Base-by-base conservation (phyloP, 2,329 filamentous ascomycete genomes). In the Xylaria sp. region DNA sequence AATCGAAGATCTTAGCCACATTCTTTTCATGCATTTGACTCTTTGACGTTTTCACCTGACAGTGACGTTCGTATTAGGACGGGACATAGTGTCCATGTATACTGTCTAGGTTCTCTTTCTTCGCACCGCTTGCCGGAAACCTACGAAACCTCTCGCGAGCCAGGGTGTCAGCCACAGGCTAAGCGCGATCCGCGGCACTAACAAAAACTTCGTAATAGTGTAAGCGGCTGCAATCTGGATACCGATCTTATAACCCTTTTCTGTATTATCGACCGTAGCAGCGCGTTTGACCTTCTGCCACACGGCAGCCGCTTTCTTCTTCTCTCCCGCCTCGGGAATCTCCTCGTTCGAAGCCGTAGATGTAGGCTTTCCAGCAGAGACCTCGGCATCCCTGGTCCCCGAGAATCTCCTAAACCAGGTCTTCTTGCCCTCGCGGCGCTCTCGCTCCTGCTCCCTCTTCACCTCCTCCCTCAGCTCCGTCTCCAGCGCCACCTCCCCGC, bases 141-240 rank as follows among this genome's bases (percentile, higher is more conserved):
- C 80, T 13, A 92, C 81, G 48, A 92, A 82, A 25, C 88, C 82
- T 52, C 90, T 87, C 1, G 94, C 94, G 84, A 98, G 97, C 92
- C 93, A 97, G 3, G 96, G 96, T 56, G 96, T 97, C 15, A 88
- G 91, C 93, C 92, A 97, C 3, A 97, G 87, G 81, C 94, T 97
- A 7, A 89, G 81, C 31, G 91, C 83, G 70, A 99, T 88, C 73
- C 96, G 87, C 13, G 92, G 76, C 0, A 96, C 94, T 72, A 99
- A 80, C 67, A 98, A 78, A 18, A 89, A 90, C 82, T 99, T 99
- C 0, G 94, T 97, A 71, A 98, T 87, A 0, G 94, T 92, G 84
- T 96, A 99, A 5, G 96, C 94, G 23, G 96, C 91, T 28, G 93
- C 96, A 72, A 98, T 88, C 80, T 91, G 89, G 0, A 90, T 82